Conservation (phyloP, 2,329 filamentous ascomycete genomes). For the Penicillium sclerotigenum region DNA sequence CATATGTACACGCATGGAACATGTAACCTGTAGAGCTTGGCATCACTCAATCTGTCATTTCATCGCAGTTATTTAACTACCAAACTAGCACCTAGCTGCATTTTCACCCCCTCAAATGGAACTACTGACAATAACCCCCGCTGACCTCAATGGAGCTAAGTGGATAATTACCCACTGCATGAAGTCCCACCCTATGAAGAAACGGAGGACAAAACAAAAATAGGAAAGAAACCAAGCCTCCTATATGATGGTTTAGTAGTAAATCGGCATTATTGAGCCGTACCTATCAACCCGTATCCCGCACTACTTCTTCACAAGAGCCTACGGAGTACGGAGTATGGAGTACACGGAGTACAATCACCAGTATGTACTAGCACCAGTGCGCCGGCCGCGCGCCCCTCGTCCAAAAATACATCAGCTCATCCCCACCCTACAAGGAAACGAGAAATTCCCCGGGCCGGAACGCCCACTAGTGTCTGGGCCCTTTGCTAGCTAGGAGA, state of each 20-base stretch:
- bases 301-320: neutral
- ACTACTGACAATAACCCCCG: neutral
- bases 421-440: conserved; percentile 7
- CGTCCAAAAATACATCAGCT: neutral
- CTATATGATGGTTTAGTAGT: neutral
- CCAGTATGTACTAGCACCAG: neutral
- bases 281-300: neutral
- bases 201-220: neutral
- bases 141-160: neutral
- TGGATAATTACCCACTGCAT: neutral
- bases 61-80: neutral
- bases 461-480: neutral
- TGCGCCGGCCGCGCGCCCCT: neutral
- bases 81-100: neutral
- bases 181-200: neutral
- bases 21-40: neutral
- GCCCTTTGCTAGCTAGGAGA: neutral
- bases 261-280: neutral
- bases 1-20: neutral
- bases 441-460: neutral
- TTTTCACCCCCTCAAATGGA: neutral
- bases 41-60: neutral
- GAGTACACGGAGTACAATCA: neutral
- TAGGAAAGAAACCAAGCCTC: neutral
- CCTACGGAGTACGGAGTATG: neutral